Base-by-base conservation (phyloP, 75 land plant genomes). In the Pinus taeda region DNA sequence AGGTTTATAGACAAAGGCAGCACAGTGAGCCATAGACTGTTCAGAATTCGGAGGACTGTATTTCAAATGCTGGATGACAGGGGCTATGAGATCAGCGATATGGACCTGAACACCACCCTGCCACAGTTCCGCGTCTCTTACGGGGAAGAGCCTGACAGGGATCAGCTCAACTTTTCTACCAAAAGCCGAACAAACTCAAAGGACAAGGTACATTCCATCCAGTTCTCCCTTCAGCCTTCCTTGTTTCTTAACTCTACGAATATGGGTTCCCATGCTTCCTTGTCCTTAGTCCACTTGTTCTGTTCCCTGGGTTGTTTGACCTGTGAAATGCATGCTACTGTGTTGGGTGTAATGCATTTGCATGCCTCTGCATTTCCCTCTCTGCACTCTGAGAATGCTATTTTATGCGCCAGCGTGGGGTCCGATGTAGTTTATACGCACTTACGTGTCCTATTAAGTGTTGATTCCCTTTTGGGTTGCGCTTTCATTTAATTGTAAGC, bases 21-120 rank as follows among this genome's bases (percentile, higher is more conserved):
- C 58, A 56, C 74, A 20, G 36, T 22, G 13, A 73, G 58, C 65
- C 65, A 75, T 36, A 57, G 76, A 13, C 72, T 87, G 59, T 84
- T 74, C 64, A 72, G 88, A 29, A 75, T 87, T 39, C 87, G 87
- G 8, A 69, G 73, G 63, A 87, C 88, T 24, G 81, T 87, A 15
- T 85, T 87, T 75, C 84, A 87, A 79, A 87, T 87, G 87, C 87
- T 87, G 55, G 80, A 83, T n/a, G 88, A 87, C 76, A 78, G 88
- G n/a, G 88, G 81, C 62, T 87, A 81, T 55, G 75, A 79, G 61
- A 83, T 87, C 65, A 77, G 81, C 17, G 87, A 87, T 29, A 73
- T 59, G 9, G 88, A 87, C 79, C 73, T 85, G 20, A 56, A 76
- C 33, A 75, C 81, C 42, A 60, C 77, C 21, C 82, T 85, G 29